A percentile compares a stretch with the other conserved stretches of the same genome.
These are phyloP conservation scores for Eucalyptus polyanthemos DNA, from an alignment of 345 rosid species.

Conservation along the genomic window DNA sequence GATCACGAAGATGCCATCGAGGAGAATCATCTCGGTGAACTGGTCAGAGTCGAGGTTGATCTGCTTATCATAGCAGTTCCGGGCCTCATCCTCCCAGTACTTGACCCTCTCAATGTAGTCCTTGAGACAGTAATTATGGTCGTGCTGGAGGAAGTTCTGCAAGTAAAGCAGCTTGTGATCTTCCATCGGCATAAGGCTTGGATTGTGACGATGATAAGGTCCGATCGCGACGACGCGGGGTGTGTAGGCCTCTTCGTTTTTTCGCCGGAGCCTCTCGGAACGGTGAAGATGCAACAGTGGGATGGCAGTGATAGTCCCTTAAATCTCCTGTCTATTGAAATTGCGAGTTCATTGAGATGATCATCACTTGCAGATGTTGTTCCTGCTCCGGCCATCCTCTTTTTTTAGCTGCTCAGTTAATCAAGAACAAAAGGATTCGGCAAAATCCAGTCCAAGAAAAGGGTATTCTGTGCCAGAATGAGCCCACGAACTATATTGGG, in stretches of 20 bases:
- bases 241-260: accelerated
- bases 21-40: neutral
- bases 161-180: neutral
- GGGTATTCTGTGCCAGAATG: neutral
- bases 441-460: neutral
- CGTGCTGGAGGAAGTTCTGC: neutral
- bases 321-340: accelerated
- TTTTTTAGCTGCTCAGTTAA: neutral
- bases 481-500: neutral
- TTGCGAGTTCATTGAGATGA: no score
- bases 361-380: neutral
- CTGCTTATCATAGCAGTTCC: neutral
- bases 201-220: accelerated
- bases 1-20: neutral
- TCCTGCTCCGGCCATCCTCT: neutral
- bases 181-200: neutral
- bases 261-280: accelerated
- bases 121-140: accelerated
- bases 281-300: neutral
- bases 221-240: accelerated
- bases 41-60: accelerated
- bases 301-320: neutral
- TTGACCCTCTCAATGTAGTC: neutral
- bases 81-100: neutral
- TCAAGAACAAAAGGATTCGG: neutral